Conservation (phyloP, 345 rosid species). For the Bruguiera parviflora region DNA sequence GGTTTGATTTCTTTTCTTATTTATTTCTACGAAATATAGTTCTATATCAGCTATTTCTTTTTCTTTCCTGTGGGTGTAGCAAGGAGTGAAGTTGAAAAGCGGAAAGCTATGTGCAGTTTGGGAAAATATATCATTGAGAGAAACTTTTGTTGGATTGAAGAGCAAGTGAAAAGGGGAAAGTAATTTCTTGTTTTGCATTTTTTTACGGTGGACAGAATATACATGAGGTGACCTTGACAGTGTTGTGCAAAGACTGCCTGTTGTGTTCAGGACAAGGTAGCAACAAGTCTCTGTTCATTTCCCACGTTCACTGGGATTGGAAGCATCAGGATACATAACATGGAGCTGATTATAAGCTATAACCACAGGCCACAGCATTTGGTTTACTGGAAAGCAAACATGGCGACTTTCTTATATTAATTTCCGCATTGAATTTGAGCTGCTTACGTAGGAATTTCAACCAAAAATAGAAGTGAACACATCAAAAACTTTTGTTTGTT, state of each 20-base stretch:
- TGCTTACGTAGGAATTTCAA: too few relatives aligned
- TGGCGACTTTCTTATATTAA: too few relatives aligned
- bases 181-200: conserved; percentile 5
- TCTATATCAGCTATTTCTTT: conserved; percentile 13
- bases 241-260: too few relatives aligned
- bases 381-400: too few relatives aligned
- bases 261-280: neutral
- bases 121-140: conserved; percentile 11
- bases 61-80: conserved; percentile 10
- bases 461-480: too few relatives aligned
- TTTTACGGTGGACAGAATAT: conserved; percentile 2
- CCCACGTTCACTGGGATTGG: neutral
- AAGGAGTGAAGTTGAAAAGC: conserved; percentile 25
- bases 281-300: neutral
- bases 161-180: conserved; percentile 16
- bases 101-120: conserved; percentile 20
- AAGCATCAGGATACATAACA: too few relatives aligned
- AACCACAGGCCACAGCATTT: too few relatives aligned
- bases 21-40: conserved; percentile 1
- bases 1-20: conserved; percentile 1
- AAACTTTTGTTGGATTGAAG: conserved; percentile 34
- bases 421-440: too few relatives aligned
- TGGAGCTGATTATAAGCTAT: too few relatives aligned
- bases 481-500: too few relatives aligned
- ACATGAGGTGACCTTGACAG: neutral